Percentiles rank a stretch among this genome's conserved stretches.
Evolutionary conservation across 768 basidiomycete genomes (phyloP).

Genomic region (Termitomyces sp.): DNA sequence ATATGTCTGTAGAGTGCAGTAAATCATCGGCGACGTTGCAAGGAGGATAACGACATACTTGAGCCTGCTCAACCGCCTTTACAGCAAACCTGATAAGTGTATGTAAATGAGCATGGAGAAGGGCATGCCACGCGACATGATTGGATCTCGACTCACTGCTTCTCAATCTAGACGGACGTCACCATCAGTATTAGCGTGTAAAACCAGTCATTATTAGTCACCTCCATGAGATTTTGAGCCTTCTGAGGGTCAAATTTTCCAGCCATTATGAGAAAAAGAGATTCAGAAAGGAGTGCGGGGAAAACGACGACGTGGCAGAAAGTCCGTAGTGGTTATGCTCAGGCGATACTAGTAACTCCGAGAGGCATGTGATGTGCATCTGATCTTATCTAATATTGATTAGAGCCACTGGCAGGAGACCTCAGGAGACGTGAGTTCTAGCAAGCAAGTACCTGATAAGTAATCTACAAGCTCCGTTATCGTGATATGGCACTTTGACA

Average conservation of each 20-base stretch:
- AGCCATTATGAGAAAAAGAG: constrained; percentile 11
- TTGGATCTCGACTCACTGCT: constrained; percentile 60
- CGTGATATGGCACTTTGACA: too few species aligned
- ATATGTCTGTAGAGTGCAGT: constrained; percentile 62
- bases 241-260: constrained; percentile 79
- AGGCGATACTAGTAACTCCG: not conserved
- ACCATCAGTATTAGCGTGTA: not conserved
- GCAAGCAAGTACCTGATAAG: too few species aligned
- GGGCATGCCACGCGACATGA: not conserved
- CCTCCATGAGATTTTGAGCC: constrained; percentile 91
- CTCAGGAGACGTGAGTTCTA: too few species aligned
- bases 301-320: constrained; percentile 16
- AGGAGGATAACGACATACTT: constrained; percentile 47
- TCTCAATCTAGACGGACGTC: constrained; percentile 70
- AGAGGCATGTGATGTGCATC: constrained; percentile 7
- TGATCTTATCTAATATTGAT: not conserved
- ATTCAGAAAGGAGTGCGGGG: not conserved
- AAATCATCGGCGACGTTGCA: not conserved
- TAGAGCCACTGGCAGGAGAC: too few species aligned
- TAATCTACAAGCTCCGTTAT: too few species aligned
- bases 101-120: not conserved
- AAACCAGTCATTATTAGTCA: constrained; percentile 29
- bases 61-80: constrained; percentile 93
- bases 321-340: not conserved
- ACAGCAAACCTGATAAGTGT: constrained; percentile 73